These are phyloP conservation scores for Pugionium cornutum DNA, from an alignment of 345 rosid species.

Conservation along the genomic window DNA sequence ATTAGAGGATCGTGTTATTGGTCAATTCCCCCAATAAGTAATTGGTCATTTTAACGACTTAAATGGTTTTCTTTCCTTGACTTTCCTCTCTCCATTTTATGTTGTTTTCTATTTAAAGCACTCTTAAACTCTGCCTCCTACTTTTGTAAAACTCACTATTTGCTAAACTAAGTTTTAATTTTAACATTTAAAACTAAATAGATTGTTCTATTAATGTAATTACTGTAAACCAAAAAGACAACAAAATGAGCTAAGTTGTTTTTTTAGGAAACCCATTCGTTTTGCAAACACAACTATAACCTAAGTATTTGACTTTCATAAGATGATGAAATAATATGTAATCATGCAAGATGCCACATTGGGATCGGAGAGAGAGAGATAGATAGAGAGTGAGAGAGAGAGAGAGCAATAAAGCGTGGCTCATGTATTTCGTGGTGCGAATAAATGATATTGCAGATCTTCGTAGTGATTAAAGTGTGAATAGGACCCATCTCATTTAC, in stretches of 20 bases:
- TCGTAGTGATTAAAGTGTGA: conserved; percentile 45
- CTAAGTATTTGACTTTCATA: conserved; percentile 31
- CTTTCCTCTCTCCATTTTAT: neutral
- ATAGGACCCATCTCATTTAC: conserved; percentile 52
- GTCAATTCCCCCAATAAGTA: neutral
- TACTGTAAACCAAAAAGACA: conserved; percentile 14
- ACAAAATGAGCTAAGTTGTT: conserved; percentile 24
- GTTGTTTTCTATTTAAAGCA: neutral
- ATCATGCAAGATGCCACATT: conserved; percentile 32
- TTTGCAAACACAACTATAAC: conserved; percentile 36
- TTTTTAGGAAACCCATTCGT: conserved; percentile 27
- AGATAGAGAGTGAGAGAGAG: neutral
- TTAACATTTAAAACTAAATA: neutral
- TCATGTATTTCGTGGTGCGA: conserved; percentile 61
- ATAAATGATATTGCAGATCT: conserved; percentile 61
- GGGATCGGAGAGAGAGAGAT: conserved; percentile 22
- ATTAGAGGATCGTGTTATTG: neutral
- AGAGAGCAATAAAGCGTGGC: conserved; percentile 51
- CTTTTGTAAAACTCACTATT: conserved; percentile 1
- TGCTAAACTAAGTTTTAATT: neutral
- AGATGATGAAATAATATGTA: conserved; percentile 40
- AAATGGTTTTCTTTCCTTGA: neutral
- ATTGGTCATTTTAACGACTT: neutral
- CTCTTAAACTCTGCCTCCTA: neutral
- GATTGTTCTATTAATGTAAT: neutral